These are phyloP conservation scores for Zostera marina DNA, from an alignment of 116 monocot genomes.

Conservation along the genomic window DNA sequence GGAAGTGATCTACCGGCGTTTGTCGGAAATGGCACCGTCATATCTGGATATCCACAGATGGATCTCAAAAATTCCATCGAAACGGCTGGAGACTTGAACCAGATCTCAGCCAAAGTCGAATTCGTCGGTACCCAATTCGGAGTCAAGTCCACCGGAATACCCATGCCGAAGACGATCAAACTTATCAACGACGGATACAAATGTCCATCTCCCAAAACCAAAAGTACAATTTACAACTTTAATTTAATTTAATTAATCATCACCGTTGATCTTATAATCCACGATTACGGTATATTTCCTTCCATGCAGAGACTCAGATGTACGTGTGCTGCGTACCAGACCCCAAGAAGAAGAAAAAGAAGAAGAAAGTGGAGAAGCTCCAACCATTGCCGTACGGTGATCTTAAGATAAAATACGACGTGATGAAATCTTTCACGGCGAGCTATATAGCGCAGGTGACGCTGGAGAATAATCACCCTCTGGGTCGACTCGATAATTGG, in stretches of 20 bases:
- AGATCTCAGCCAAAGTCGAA: conserved; percentile 53
- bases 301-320: conserved; percentile 32
- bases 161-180: conserved; percentile 68
- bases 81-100: conserved; percentile 62
- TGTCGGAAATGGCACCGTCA: conserved; percentile 47
- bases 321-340: conserved; percentile 61
- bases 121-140: conserved; percentile 87
- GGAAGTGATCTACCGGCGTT: conserved; percentile 44
- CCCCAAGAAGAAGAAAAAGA: conserved; percentile 39
- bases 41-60: conserved; percentile 54
- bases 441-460: conserved; percentile 86
- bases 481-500: conserved; percentile 94
- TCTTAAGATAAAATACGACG: conserved; percentile 75
- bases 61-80: conserved; percentile 71
- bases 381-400: conserved; percentile 53
- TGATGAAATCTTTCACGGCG: conserved; percentile 50
- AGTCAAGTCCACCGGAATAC: conserved; percentile 37
- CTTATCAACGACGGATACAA: conserved; percentile 54
- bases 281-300: not conserved
- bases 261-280: too few relatives aligned
- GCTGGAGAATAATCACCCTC: conserved; percentile 61
- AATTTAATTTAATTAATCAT: too few relatives aligned
- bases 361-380: conserved; percentile 22
- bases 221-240: too few relatives aligned
- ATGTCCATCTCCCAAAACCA: conserved; percentile 41